Conservation (phyloP, 148 eudicot genomes). For the Mesembryanthemum crystallinum region DNA sequence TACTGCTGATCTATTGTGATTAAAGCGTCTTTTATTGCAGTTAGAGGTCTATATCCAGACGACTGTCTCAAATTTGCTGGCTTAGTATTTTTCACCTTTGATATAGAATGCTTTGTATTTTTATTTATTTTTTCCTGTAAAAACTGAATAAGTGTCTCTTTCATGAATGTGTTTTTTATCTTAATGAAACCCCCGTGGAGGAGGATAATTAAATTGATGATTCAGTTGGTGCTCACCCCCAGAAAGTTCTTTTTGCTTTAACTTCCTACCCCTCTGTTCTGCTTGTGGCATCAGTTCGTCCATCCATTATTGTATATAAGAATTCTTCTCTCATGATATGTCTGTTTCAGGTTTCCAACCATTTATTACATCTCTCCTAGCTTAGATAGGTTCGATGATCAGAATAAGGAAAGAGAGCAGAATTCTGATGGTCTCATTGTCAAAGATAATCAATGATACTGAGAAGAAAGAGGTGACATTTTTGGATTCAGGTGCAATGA, state of each 20-base stretch:
- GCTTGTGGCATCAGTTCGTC: slow-evolving; percentile 46
- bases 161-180: slow-evolving; percentile 48
- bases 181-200: slow-evolving; percentile 81
- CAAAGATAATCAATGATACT: slow-evolving; percentile 31
- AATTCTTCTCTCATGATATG: slow-evolving; percentile 87
- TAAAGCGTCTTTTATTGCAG: neutral
- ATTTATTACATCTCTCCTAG: slow-evolving; percentile 57
- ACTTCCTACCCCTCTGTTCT: slow-evolving; percentile 54
- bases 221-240: slow-evolving; percentile 61
- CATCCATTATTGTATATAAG: slow-evolving; percentile 55
- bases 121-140: neutral
- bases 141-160: slow-evolving; percentile 1
- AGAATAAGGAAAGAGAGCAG: slow-evolving; percentile 21
- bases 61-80: neutral
- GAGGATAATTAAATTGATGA: slow-evolving; percentile 57
- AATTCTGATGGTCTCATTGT: slow-evolving; percentile 27
- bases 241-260: slow-evolving; percentile 66
- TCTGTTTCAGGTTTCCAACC: slow-evolving; percentile 98
- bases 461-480: slow-evolving; percentile 25
- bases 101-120: too few relatives aligned
- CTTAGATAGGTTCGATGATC: slow-evolving; percentile 38
- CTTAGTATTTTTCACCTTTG: neutral
- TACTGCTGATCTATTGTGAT: neutral
- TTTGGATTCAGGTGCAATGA: slow-evolving; percentile 27
- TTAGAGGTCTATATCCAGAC: neutral